Percentiles rank a stretch among this genome's conserved stretches.
Evolutionary conservation across 805 yeast species (phyloP).

Genomic region (Debaryomyces tyrocola): DNA sequence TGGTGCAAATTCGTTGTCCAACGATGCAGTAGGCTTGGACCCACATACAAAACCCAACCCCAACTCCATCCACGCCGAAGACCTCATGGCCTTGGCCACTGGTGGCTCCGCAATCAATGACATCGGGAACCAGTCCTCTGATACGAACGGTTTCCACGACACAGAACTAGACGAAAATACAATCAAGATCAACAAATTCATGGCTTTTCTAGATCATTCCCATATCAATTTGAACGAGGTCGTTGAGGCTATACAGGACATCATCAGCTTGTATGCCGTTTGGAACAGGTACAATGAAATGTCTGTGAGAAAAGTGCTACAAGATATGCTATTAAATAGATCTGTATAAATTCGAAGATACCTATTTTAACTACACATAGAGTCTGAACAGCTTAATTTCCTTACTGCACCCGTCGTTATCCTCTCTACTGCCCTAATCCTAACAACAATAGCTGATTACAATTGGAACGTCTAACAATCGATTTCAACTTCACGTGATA

Average conservation of each 20-base stretch:
- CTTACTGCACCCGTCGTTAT: too few relatives aligned
- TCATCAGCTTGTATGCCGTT: constrained; percentile 74
- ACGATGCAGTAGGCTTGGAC: constrained; percentile 5
- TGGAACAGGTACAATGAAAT: constrained; percentile 87
- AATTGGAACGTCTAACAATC: too few relatives aligned
- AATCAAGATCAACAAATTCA: constrained; percentile 53
- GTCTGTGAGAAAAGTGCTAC: constrained; percentile 49
- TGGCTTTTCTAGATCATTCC: constrained; percentile 69
- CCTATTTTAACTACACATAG: too few relatives aligned
- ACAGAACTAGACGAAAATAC: constrained; percentile 36
- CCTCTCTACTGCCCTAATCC: too few relatives aligned
- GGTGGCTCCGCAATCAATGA: not conserved
- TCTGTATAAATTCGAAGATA: not conserved
- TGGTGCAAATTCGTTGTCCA: constrained; percentile 9
- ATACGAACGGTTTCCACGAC: constrained; percentile 19
- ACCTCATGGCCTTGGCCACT: constrained; percentile 26
- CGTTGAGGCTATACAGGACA: constrained; percentile 80
- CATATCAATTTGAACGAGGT: constrained; percentile 77
- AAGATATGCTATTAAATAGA: constrained; percentile 35
- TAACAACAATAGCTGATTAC: too few relatives aligned
- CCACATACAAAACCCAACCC: constrained; percentile 16
- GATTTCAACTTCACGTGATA: not conserved
- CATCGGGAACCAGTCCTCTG: constrained; percentile 2
- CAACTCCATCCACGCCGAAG: constrained; percentile 34
- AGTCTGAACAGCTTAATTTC: too few relatives aligned